Evolutionary conservation across 2,329 filamentous ascomycete genomes (phyloP).

Genomic region (Diaporthe velutina): DNA sequence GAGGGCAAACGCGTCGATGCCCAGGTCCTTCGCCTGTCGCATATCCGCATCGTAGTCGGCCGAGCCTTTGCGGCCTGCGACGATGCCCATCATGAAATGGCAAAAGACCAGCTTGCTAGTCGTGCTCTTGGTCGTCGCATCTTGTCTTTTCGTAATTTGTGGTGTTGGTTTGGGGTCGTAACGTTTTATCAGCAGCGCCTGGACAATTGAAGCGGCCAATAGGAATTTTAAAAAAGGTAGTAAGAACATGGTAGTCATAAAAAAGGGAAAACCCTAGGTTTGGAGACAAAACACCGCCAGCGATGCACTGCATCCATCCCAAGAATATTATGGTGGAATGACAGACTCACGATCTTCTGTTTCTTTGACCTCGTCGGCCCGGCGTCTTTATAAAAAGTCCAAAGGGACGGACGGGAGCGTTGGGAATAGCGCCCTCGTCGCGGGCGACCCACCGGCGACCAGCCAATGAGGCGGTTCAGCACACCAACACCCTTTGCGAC

Average conservation of each 20-base stretch:
- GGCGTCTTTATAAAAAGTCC: background rate
- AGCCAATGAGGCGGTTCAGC: conserved; percentile 19
- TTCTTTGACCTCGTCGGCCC: conserved; percentile 11
- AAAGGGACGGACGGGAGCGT: conserved; percentile 15
- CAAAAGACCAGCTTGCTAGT: conserved; percentile 39
- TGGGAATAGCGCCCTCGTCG: conserved; percentile 27
- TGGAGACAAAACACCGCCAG: conserved; percentile 1
- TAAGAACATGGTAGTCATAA: conserved; percentile 30
- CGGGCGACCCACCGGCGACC: conserved; percentile 22
- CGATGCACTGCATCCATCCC: conserved; percentile 19
- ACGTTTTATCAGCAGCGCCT: conserved; percentile 18
- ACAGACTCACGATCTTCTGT: background rate
- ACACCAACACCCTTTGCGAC: background rate
- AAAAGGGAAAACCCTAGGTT: background rate
- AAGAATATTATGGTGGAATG: conserved; percentile 1
- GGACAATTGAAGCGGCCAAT: conserved; percentile 28
- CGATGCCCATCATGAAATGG: conserved; percentile 40
- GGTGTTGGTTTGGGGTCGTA: conserved; percentile 24
- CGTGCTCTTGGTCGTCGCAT: conserved; percentile 26
- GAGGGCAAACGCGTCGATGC: conserved; percentile 49
- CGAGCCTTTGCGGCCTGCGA: conserved; percentile 36
- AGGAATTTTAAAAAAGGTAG: conserved; percentile 27
- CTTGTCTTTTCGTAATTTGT: conserved; percentile 5
- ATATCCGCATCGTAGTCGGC: conserved; percentile 41
- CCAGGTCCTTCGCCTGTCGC: conserved; percentile 40